Percentiles rank a stretch among this genome's conserved stretches.
Evolutionary conservation across 75 land plant species (phyloP).

Genomic region (Cupressus sempervirens): DNA sequence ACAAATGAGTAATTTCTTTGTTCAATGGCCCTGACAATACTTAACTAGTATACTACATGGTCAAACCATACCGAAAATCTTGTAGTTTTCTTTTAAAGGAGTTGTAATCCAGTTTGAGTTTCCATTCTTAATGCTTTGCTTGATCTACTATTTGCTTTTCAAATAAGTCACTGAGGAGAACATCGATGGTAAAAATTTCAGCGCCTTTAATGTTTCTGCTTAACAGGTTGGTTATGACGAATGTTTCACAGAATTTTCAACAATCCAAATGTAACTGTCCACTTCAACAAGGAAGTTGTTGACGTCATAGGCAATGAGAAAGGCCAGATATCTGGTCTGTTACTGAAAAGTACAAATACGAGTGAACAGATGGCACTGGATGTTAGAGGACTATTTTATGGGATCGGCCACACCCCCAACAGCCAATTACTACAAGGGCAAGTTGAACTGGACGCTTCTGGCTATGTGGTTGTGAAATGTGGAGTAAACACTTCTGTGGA

Average conservation of each 20-base stretch:
- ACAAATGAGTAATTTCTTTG: background rate
- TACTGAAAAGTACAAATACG: slow-evolving; percentile 40
- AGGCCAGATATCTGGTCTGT: slow-evolving; percentile 87
- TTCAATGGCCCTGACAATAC: background rate
- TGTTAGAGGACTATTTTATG: slow-evolving; percentile 87
- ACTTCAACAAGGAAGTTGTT: slow-evolving; percentile 81
- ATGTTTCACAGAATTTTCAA: slow-evolving; percentile 81
- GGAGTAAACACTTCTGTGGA: slow-evolving; percentile 78
- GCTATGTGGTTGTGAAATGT: slow-evolving; percentile 73
- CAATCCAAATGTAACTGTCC: slow-evolving; percentile 91
- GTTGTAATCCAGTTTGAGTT: too few species aligned
- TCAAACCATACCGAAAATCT: background rate
- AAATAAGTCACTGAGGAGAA: background rate
- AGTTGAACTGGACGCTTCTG: slow-evolving; percentile 74
- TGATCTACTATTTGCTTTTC: background rate
- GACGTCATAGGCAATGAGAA: slow-evolving; percentile 77
- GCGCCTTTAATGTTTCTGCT: slow-evolving; percentile 56
- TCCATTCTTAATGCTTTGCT: background rate
- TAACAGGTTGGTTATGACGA: slow-evolving; percentile 79
- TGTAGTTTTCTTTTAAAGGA: background rate
- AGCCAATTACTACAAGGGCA: slow-evolving; percentile 89
- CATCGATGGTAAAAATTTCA: slow-evolving; percentile 26
- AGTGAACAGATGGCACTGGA: slow-evolving; percentile 61
- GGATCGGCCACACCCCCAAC: slow-evolving; percentile 92
- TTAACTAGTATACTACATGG: background rate